Percentiles rank a stretch among this genome's conserved stretches.
Evolutionary conservation across 495 filamentous ascomycete genomes (phyloP).

Genomic region (Lasiosphaeria ovina): DNA sequence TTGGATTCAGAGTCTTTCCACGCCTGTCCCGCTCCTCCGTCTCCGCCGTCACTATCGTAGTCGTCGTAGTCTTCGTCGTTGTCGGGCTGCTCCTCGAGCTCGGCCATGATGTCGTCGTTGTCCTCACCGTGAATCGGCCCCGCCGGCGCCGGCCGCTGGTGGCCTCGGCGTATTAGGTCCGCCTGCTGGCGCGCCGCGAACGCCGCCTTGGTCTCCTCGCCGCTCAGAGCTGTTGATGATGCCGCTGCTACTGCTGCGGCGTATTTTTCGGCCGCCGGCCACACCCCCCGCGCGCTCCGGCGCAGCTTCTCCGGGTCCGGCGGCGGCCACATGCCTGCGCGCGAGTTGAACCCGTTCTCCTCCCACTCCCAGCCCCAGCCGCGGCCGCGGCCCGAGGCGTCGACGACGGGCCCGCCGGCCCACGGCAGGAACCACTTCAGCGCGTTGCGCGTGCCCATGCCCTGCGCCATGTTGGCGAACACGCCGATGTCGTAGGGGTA

Average conservation of each 20-base stretch:
- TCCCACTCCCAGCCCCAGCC: conserved; percentile 64
- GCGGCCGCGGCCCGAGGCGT: conserved; percentile 18
- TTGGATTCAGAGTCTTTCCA: conserved; percentile 91
- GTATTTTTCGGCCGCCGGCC: conserved; percentile 25
- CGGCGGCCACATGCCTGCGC: conserved; percentile 71
- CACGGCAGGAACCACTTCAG: conserved; percentile 59
- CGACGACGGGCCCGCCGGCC: conserved; percentile 37
- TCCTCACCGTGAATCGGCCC: conserved; percentile 46
- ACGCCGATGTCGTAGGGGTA: conserved; percentile 93
- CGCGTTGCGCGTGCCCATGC: conserved; percentile 80
- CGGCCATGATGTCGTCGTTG: conserved; percentile 34
- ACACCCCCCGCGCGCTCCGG: conserved; percentile 33
- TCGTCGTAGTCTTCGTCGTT: conserved; percentile 36
- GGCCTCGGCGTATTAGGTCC: conserved; percentile 51
- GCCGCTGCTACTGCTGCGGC: conserved; percentile 7
- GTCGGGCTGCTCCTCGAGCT: conserved; percentile 43
- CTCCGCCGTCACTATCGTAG: conserved; percentile 16
- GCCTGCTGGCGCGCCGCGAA: conserved; percentile 40
- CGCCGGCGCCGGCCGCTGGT: conserved; percentile 32
- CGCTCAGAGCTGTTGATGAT: conserved; percentile 16
- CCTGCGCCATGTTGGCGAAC: conserved; percentile 83
- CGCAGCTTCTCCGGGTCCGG: conserved; percentile 82
- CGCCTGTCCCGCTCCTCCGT: conserved; percentile 52
- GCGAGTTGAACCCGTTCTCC: conserved; percentile 85
- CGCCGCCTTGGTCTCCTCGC: conserved; percentile 34